Evolutionary conservation across 495 filamentous ascomycete species (phyloP).

Genomic region (Aeminium ludgeri): DNA sequence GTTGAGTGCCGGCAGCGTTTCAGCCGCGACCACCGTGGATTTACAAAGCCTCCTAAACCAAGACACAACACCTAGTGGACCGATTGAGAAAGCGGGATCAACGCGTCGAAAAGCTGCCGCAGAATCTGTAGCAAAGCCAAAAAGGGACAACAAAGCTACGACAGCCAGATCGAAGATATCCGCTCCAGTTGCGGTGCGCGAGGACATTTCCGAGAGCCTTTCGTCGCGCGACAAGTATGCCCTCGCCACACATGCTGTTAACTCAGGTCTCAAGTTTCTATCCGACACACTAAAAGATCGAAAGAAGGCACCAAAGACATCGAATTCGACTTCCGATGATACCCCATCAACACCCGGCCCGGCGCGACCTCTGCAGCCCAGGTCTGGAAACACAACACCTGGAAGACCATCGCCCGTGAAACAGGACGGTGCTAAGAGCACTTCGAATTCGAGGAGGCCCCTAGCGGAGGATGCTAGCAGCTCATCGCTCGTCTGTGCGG

Average conservation of each 20-base stretch:
- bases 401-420: conserved; percentile 6
- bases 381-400: conserved; percentile 9
- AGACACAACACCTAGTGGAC: too few species aligned
- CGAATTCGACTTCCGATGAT: too few species aligned
- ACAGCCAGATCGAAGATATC: not conserved
- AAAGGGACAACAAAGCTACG: not conserved
- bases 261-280: conserved; percentile 37
- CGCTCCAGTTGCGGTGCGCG: not conserved
- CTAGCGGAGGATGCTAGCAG: not conserved
- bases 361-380: conserved; percentile 11
- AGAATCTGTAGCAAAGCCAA: too few species aligned
- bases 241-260: conserved; percentile 17
- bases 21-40: too few species aligned
- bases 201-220: conserved; percentile 3
- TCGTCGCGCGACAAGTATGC: conserved; percentile 10
- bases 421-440: not conserved
- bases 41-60: too few species aligned
- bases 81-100: too few species aligned
- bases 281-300: conserved; percentile 49
- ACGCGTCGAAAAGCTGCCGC: too few species aligned
- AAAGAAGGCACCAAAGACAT: too few species aligned
- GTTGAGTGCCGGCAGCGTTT: too few species aligned
- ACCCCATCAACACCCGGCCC: not conserved
- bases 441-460: not conserved
- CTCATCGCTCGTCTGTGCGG: conserved; percentile 25